These are phyloP conservation scores for Candida coleopterorum DNA, from an alignment of 805 yeast species.

Conservation along the genomic window DNA sequence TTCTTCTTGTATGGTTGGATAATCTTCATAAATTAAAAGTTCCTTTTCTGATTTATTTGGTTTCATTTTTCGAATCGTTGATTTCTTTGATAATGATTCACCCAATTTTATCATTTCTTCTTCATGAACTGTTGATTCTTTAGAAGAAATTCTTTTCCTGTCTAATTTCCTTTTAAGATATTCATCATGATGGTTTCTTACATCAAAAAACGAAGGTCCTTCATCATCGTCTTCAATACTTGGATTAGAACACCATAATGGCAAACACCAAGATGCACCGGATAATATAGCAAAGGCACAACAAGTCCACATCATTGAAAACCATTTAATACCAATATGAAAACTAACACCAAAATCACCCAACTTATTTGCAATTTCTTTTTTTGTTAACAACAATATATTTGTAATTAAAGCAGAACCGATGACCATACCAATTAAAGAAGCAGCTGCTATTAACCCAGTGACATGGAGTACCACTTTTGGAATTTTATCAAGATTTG, in stretches of 20 bases:
- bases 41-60: slow-evolving; percentile 4
- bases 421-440: slow-evolving; percentile 24
- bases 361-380: slow-evolving; percentile 26
- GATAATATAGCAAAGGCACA: slow-evolving; percentile 19
- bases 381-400: slow-evolving; percentile 19
- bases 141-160: neutral
- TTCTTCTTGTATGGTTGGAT: slow-evolving; percentile 20
- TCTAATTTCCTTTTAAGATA: neutral
- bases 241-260: slow-evolving; percentile 52
- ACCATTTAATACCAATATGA: slow-evolving; percentile 39
- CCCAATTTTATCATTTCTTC: slow-evolving; percentile 34
- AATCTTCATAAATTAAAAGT: slow-evolving; percentile 5
- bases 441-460: slow-evolving; percentile 31
- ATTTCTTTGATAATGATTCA: slow-evolving; percentile 28
- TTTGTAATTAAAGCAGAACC: slow-evolving; percentile 27
- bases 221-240: slow-evolving; percentile 4
- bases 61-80: slow-evolving; percentile 26
- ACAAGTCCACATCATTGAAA: slow-evolving; percentile 36
- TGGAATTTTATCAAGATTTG: slow-evolving; percentile 31
- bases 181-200: neutral
- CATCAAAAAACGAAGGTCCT: neutral
- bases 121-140: slow-evolving; percentile 9
- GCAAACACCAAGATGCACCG: slow-evolving; percentile 33
- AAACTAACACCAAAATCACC: slow-evolving; percentile 45
- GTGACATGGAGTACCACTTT: slow-evolving; percentile 28